phyloP scores from a whole-genome alignment of 148 eudicot species.

The Dysphania ambrosioides region DNA sequence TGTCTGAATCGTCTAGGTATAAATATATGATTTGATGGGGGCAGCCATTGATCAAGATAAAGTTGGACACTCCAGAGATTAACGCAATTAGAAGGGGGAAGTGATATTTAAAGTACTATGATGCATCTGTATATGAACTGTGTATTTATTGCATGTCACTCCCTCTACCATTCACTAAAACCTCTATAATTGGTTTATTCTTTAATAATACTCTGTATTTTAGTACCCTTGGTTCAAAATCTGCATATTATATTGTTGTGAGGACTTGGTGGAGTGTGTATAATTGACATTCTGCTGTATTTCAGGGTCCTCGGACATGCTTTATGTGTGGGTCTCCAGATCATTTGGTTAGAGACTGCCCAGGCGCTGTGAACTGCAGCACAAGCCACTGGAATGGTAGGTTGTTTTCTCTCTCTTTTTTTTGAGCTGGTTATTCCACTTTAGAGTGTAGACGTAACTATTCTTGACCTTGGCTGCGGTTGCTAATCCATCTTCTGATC shows the following conservation, averaged over 20 bases:
- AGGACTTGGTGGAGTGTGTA: not conserved
- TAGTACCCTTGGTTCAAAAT: not conserved
- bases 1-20: not conserved
- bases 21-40: not conserved
- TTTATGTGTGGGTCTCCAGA: slow-evolving; percentile 67
- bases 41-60: not conserved
- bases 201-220: not conserved
- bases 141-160: not conserved
- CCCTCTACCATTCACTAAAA: not conserved
- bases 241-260: not conserved
- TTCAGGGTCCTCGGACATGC: slow-evolving; percentile 55
- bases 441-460: not conserved
- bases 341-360: slow-evolving; percentile 72
- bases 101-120: not conserved
- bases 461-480: slow-evolving; percentile 6
- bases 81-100: not conserved
- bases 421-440: not conserved
- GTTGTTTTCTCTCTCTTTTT: not conserved
- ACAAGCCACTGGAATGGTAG: slow-evolving; percentile 34
- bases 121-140: not conserved
- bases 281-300: slow-evolving; percentile 7
- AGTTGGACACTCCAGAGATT: too few species aligned
- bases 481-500: slow-evolving; percentile 13
- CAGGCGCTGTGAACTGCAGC: slow-evolving; percentile 37
- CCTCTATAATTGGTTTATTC: not conserved